A percentile compares a stretch with the other conserved stretches of the same genome.
Evolutionary conservation across 2,329 filamentous ascomycete genomes (phyloP).

Genomic region (Davidsoniella neocaledoniae): DNA sequence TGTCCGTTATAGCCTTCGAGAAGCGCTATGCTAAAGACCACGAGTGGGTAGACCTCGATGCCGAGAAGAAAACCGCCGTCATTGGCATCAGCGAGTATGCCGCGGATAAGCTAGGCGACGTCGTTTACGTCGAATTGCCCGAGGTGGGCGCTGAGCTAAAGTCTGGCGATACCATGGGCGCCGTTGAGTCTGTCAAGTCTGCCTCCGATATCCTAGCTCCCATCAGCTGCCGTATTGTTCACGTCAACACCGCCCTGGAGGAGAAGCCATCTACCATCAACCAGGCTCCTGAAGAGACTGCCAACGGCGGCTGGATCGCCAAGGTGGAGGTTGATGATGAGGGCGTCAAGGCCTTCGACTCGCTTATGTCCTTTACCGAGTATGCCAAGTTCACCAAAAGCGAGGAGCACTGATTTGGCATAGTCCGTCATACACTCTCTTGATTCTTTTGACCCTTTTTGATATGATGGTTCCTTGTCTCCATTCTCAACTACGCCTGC

Average conservation of each 20-base stretch:
- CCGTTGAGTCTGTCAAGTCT: constrained; percentile 95
- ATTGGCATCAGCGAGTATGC: constrained; percentile 84
- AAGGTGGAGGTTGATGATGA: constrained; percentile 62
- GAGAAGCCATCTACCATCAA: constrained; percentile 81
- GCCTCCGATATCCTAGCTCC: constrained; percentile 95
- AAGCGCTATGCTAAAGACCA: constrained; percentile 95
- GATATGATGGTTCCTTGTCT: background rate
- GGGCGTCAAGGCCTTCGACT: constrained; percentile 50
- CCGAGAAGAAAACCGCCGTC: constrained; percentile 64
- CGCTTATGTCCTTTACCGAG: constrained; percentile 57
- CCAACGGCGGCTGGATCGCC: constrained; percentile 77
- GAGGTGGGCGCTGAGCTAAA: constrained; percentile 48
- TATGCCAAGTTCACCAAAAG: constrained; percentile 58
- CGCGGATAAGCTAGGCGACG: constrained; percentile 80
- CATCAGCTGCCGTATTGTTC: constrained; percentile 57
- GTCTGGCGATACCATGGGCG: constrained; percentile 73
- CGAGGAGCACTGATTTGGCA: constrained; percentile 22
- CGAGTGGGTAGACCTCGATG: constrained; percentile 88
- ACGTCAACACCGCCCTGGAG: constrained; percentile 59
- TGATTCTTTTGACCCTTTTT: too few species aligned
- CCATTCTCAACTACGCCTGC: background rate
- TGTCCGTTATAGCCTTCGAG: constrained; percentile 17
- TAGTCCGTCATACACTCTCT: background rate
- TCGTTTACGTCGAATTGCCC: constrained; percentile 93
- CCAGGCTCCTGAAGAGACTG: constrained; percentile 64